phyloP scores from a whole-genome alignment of 129 eudicot species.

The Chrysanthemum seticuspe region DNA sequence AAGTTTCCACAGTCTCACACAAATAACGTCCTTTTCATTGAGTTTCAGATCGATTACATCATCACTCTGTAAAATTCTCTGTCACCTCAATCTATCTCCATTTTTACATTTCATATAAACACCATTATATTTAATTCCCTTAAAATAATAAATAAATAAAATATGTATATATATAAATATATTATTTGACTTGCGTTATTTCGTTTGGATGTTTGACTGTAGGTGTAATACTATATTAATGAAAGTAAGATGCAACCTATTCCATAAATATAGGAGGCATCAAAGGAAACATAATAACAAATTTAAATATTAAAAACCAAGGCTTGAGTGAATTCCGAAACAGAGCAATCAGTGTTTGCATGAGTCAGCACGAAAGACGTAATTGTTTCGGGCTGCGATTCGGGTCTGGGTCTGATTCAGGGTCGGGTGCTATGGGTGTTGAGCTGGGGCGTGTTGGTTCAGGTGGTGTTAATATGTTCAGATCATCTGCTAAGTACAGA shows the following conservation, averaged over 20 bases:
- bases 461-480: constrained; percentile 34
- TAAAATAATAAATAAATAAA: too few relatives aligned
- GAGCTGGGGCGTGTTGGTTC: constrained; percentile 39
- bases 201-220: constrained; percentile 23
- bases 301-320: constrained; percentile 30
- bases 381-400: constrained; percentile 48
- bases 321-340: constrained; percentile 29
- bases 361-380: constrained; percentile 26
- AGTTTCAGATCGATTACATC: not conserved
- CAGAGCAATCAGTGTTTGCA: constrained; percentile 26
- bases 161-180: not conserved
- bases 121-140: too few relatives aligned
- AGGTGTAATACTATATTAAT: not conserved
- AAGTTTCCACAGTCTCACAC: not conserved
- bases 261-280: constrained; percentile 15
- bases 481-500: constrained; percentile 60
- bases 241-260: constrained; percentile 22
- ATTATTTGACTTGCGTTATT: constrained; percentile 12
- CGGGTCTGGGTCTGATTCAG: constrained; percentile 28
- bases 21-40: not conserved
- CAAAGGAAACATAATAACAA: constrained; percentile 13
- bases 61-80: too few relatives aligned
- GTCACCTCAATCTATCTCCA: too few relatives aligned
- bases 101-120: not conserved
- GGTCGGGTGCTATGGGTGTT: constrained; percentile 49